phyloP scores from a whole-genome alignment of 108 stramenopile genomes.

The Stephanodiscus minutulus region DNA sequence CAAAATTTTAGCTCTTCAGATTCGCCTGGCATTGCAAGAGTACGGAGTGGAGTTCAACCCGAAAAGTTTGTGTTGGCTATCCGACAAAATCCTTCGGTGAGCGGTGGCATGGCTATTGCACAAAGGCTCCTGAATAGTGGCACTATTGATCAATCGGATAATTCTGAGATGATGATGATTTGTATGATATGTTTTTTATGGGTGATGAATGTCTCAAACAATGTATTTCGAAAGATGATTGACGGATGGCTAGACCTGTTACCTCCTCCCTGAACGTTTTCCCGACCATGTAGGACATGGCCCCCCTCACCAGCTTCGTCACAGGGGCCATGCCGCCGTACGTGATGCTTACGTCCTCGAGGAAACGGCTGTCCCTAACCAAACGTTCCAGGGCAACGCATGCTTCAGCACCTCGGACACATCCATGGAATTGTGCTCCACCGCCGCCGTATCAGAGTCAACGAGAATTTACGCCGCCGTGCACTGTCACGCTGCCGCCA shows the following conservation, averaged over 20 bases:
- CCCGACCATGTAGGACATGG: no score
- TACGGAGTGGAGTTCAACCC: slow-evolving; percentile 43
- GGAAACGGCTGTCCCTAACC: not conserved
- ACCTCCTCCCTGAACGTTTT: no score
- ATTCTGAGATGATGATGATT: slow-evolving; percentile 18
- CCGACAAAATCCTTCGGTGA: slow-evolving; percentile 26
- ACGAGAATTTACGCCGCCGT: no score
- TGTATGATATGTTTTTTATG: slow-evolving; percentile 49
- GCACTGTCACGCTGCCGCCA: no score
- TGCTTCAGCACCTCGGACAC: not conserved
- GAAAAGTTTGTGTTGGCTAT: slow-evolving; percentile 44
- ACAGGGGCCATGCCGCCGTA: no score
- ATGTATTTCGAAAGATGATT: no score
- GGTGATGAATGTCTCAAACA: no score
- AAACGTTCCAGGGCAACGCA: not conserved
- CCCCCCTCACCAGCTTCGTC: no score
- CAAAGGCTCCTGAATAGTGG: slow-evolving; percentile 25
- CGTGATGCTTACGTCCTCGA: no score
- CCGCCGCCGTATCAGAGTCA: no score
- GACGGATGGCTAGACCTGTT: no score
- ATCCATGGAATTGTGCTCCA: no score
- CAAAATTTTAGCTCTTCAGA: slow-evolving; percentile 28
- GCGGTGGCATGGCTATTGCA: slow-evolving; percentile 27
- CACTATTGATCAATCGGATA: slow-evolving; percentile 14
- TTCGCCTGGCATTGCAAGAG: slow-evolving; percentile 35